phyloP scores from a whole-genome alignment of 768 basidiomycete species.

The Rhodocollybia butyracea region DNA sequence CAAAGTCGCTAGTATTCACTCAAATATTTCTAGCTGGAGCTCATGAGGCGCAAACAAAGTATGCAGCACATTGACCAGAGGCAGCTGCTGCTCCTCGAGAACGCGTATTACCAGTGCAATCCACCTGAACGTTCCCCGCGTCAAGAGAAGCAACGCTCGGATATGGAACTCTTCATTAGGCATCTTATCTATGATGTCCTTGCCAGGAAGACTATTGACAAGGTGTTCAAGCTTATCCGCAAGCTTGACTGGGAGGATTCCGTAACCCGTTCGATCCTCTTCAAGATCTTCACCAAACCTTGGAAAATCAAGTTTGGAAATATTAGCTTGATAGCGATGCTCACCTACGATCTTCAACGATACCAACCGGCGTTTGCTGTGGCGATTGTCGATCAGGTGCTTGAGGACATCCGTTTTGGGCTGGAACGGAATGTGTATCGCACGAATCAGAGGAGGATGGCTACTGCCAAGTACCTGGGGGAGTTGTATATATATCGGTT shows the following conservation, averaged over 20 bases:
- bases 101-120: slow-evolving; percentile 99
- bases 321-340: slow-evolving; percentile 86
- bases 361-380: slow-evolving; percentile 90
- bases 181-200: slow-evolving; percentile 95
- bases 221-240: slow-evolving; percentile 87
- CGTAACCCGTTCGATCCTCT: slow-evolving; percentile 56
- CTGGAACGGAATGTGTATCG: slow-evolving; percentile 94
- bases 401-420: slow-evolving; percentile 89
- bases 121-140: slow-evolving; percentile 90
- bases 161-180: slow-evolving; percentile 91
- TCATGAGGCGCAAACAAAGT: slow-evolving; percentile 93
- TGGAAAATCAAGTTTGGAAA: slow-evolving; percentile 97
- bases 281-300: slow-evolving; percentile 93
- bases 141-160: slow-evolving; percentile 79
- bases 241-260: slow-evolving; percentile 95
- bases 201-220: slow-evolving; percentile 91
- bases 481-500: slow-evolving; percentile 97
- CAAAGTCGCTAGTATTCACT: background rate
- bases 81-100: slow-evolving; percentile 87
- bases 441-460: slow-evolving; percentile 89
- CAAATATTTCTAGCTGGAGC: slow-evolving; percentile 60
- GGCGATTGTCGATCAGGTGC: slow-evolving; percentile 87
- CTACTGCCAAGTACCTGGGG: slow-evolving; percentile 92
- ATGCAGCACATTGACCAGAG: slow-evolving; percentile 92
- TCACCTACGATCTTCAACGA: slow-evolving; percentile 91